Evolutionary conservation across 2,329 filamentous ascomycete genomes (phyloP), one percentile per base, ranked within the genome.

Genomic region (Fonsecaea multimorphosa): DNA sequence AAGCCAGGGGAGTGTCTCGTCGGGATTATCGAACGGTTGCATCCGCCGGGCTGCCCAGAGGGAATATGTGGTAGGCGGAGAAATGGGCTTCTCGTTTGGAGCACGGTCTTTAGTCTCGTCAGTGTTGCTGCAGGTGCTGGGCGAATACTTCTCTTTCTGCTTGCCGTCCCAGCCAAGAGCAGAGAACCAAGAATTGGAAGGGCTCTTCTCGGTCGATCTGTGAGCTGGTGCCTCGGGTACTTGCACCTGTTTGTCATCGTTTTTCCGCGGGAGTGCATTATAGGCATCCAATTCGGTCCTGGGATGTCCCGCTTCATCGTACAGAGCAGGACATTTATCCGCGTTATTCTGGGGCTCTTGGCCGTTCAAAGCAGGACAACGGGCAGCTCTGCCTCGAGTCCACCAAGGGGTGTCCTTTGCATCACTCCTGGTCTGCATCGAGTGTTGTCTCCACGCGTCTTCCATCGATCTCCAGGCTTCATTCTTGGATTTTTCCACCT

Each of bases 1-100:
- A n/a, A 82, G 72, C 68, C 81, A 82, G 2, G 75, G 70, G 9
- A 76, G 71, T 3, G 75, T 75, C 62, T 77, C 70, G 32, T 78
- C 77, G 22, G 77, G 75, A 22, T 76, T 68, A 58, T 72, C 69
- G 24, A 77, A 74, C 63, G 75, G 72, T 58, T 76, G 75, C 44
- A 71, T 66, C 6, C 61, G 44, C 9, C 64, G 62, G 29, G 49
- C 63, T 2, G 36, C 49, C 36, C 64, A 67, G 52, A 69, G 29
- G 4, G 55, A 65, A 49, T 69, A 67, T 19, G 51, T 59, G 1
- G 62, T 63, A 16, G 67, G 66, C 29, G 59, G 58, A 46, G 53
- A 24, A 5, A 55, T 12, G 7, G 32, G 22, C 44, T 36, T 59
- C 49, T 52, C 58, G 32, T 7, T 19, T 14, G 54, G 27, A 24